Evolutionary conservation across 1,284 basidiomycete species (phyloP), one percentile per base, ranked within the genome.

Genomic region (Malassezia vespertilionis): DNA sequence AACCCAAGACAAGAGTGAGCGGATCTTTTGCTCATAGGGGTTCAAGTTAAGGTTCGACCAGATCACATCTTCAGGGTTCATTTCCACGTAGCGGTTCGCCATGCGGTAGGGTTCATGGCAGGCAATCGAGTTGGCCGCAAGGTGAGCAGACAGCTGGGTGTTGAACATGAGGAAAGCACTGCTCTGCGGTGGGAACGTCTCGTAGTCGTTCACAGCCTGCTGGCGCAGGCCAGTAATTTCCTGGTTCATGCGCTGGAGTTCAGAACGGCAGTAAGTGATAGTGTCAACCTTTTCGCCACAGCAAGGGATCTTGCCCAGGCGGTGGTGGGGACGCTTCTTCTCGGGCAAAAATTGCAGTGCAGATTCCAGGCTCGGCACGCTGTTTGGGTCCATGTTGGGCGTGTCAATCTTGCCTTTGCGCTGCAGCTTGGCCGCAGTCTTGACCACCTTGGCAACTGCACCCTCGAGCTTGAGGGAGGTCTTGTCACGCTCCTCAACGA

Each of bases 31-130:
- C 72, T 93, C 86, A 65, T 91, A 95, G 0, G 87, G 85, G 67
- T 90, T 89, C 74, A 96, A 74, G 43, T 80, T 69, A 18, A 91
- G 75, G 71, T 91, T 95, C 21, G 77, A 74, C 89, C 90, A 96
- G 52, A 93, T 81, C 33, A 97, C 80, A 71, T 95, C 90, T 28
- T 59, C 47, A 10, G 67, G 67, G 52, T 65, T 59, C 18, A 59
- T 58, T 31, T 56, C 56, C 43, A 54, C 45, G 47, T 64, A 64
- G 33, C 50, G 58, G 35, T 52, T 46, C 44, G 52, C 54, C 63
- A 67, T 65, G 31, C 56, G 54, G 54, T 62, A 65, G 15, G 63
- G 64, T 30, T 56, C 40, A 51, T 65, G 63, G 49, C 63, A 59
- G 17, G 57, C 55, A 30, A 54, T 47, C 4, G 51, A 28, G 39